Evolutionary conservation across 1,284 basidiomycete genomes (phyloP).

Genomic region (Trichosporon coremiiforme): DNA sequence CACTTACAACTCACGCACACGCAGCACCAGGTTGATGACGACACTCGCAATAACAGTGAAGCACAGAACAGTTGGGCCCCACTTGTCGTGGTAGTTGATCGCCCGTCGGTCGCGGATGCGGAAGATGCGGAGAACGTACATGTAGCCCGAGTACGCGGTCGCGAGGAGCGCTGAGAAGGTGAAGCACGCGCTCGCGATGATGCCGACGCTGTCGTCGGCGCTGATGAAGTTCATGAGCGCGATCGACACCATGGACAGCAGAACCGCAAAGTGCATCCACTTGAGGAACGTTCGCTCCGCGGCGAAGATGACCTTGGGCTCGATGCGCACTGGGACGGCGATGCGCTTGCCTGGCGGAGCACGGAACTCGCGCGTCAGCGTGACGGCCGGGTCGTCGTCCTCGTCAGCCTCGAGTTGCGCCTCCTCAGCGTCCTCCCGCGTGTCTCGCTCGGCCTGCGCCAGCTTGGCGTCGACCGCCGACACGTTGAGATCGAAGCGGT

Average conservation of each 20-base stretch:
- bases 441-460: conserved; percentile 60
- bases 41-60: conserved; percentile 70
- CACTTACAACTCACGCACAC: conserved; percentile 49
- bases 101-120: conserved; percentile 74
- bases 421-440: conserved; percentile 55
- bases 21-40: conserved; percentile 68
- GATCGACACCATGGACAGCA: conserved; percentile 85
- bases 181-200: conserved; percentile 83
- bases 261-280: conserved; percentile 92
- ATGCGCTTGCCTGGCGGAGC: conserved; percentile 86
- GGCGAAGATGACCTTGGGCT: conserved; percentile 94
- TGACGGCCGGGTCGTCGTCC: conserved; percentile 38
- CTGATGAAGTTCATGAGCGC: conserved; percentile 85
- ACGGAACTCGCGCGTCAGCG: conserved; percentile 71
- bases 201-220: conserved; percentile 71
- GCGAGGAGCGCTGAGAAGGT: conserved; percentile 85
- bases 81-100: conserved; percentile 78
- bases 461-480: conserved; percentile 56
- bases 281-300: conserved; percentile 70
- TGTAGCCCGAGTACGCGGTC: conserved; percentile 82
- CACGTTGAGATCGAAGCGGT: conserved; percentile 71
- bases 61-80: conserved; percentile 78
- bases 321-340: conserved; percentile 86
- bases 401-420: conserved; percentile 48
- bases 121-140: conserved; percentile 83